These are phyloP conservation scores for Castanea mollissima DNA, from an alignment of 306 rosid species.

Conservation along the genomic window DNA sequence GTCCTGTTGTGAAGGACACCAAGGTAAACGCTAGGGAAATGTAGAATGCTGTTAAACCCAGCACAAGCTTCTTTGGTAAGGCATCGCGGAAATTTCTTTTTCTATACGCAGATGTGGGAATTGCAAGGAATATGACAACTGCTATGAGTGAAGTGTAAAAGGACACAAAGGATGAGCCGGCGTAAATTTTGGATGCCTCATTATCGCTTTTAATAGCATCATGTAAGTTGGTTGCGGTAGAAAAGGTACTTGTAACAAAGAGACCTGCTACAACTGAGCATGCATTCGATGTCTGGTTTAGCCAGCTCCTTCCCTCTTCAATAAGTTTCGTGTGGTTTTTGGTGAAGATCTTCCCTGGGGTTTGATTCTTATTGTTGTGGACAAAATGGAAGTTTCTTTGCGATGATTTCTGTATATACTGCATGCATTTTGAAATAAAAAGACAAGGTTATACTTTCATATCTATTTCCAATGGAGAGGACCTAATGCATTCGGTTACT, in stretches of 20 bases:
- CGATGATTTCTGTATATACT: slow-evolving; percentile 49
- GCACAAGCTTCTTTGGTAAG: slow-evolving; percentile 39
- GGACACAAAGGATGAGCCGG: slow-evolving; percentile 26
- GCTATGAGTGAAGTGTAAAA: slow-evolving; percentile 48
- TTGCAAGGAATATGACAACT: slow-evolving; percentile 49
- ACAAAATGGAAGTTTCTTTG: slow-evolving; percentile 17
- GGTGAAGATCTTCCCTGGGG: slow-evolving; percentile 38
- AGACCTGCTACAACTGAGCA: slow-evolving; percentile 58
- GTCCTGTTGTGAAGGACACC: slow-evolving; percentile 39
- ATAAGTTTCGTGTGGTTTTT: slow-evolving; percentile 23
- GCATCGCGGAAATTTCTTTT: slow-evolving; percentile 29
- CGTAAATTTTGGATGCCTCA: slow-evolving; percentile 22
- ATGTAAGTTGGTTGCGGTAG: slow-evolving; percentile 34
- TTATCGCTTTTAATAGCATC: slow-evolving; percentile 21
- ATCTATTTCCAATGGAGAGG: too few species aligned
- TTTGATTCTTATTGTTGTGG: slow-evolving; percentile 21
- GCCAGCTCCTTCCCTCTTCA: slow-evolving; percentile 38
- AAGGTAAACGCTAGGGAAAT: slow-evolving; percentile 42
- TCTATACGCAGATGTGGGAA: slow-evolving; percentile 37
- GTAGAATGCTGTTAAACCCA: slow-evolving; percentile 39
- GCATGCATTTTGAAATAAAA: neutral
- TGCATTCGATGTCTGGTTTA: slow-evolving; percentile 35
- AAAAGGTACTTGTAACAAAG: slow-evolving; percentile 48
- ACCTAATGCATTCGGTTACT: too few species aligned
- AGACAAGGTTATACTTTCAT: too few species aligned